Base-by-base conservation (phyloP, 306 rosid genomes). In the Comarum palustre region DNA sequence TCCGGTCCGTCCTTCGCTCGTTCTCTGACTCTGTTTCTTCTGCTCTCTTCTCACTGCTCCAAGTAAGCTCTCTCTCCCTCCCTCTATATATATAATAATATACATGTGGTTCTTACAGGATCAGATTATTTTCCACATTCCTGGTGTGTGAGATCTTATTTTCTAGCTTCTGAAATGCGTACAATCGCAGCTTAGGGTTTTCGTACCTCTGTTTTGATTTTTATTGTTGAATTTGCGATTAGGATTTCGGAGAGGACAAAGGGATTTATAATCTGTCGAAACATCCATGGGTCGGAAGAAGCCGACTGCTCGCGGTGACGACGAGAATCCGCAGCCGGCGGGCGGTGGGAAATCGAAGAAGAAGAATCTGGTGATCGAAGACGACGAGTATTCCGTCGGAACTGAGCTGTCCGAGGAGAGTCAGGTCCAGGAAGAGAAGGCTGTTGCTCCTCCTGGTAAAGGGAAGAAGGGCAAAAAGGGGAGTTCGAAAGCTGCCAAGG, bases 401-500 rank as follows among this genome's bases (percentile, higher is more conserved):
- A 82, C 87, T 0, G 99, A 87, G 75, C 73, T 88, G 10, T 75
- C 97, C 0, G 96, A 89, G 82, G 99, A 90, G 79, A 75, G 71
- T 8, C 78, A 46, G 59, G 80, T 58, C 54, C 73, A 52, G 42
- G 96, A 88, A 27, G 92, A 88, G 76, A 82, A 75, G 73, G 79
- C 73, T 25, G 79, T 78, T 20, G 15, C 67, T 32, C 43, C 65
- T 31, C 39, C 48, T 4, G 59, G 52, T 20, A 80, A 78, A 0
- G 97, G 86, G 29, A 94, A 94, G 73, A 94, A 88, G 82, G 97
- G 91, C 9, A 91, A 85, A 17, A 89, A 89, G 80, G 94, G 86
- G 8, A 81, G 75, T 72, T 68, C 79, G 0, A 91, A 89, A 81
- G 82, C 79, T 69, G 63, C 79, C 8, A 75, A 48, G 45, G 36